Conservation (phyloP, 441 rosid species). For the Adansonia rubrostipa region DNA sequence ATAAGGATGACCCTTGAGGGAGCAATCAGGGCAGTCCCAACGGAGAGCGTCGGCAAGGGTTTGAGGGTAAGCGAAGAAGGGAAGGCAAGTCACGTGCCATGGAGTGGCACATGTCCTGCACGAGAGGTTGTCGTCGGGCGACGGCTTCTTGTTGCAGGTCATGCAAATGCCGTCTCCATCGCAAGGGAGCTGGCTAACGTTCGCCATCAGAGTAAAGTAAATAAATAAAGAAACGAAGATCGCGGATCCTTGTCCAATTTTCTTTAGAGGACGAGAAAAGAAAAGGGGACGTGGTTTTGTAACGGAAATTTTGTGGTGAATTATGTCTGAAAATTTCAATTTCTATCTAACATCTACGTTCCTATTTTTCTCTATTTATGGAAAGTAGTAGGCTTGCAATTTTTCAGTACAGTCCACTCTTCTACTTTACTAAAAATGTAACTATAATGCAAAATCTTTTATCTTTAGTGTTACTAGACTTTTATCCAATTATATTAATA, state of each 20-base stretch:
- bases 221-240: background rate
- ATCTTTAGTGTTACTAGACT: too few relatives aligned
- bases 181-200: conserved; percentile 59
- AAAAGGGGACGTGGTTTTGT: too few relatives aligned
- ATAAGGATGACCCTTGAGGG: conserved; percentile 27
- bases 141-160: conserved; percentile 54
- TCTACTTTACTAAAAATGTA: too few relatives aligned
- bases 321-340: too few relatives aligned
- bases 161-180: conserved; percentile 65
- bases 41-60: conserved; percentile 42
- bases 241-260: background rate
- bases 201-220: conserved; percentile 39
- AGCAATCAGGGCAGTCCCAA: conserved; percentile 79
- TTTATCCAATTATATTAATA: too few relatives aligned
- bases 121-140: conserved; percentile 46
- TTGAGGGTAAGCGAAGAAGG: conserved; percentile 37
- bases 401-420: too few relatives aligned
- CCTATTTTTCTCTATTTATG: too few relatives aligned
- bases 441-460: too few relatives aligned
- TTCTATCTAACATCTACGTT: too few relatives aligned
- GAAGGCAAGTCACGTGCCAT: conserved; percentile 63
- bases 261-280: too few relatives aligned
- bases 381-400: too few relatives aligned
- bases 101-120: conserved; percentile 64
- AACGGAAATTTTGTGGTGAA: too few relatives aligned